phyloP scores from a whole-genome alignment of 164 flowering plant genomes.

The Umbilicus rupestris region DNA sequence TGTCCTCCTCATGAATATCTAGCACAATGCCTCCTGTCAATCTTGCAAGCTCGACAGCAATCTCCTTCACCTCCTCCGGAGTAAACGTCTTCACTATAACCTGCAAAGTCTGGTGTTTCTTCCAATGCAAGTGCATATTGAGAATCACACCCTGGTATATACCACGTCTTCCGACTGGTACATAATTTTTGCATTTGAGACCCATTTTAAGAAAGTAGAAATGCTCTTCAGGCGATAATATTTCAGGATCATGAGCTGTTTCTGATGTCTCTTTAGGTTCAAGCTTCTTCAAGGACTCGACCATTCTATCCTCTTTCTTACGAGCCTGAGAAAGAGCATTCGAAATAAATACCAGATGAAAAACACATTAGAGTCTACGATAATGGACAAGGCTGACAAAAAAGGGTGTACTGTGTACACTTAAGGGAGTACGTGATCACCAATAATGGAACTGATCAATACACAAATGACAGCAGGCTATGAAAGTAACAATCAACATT shows the following conservation, averaged over 20 bases:
- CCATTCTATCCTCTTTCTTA: slow-evolving; percentile 67
- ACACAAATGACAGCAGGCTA: too few relatives aligned
- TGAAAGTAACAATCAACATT: too few relatives aligned
- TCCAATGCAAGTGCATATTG: slow-evolving; percentile 99
- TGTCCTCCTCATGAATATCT: slow-evolving; percentile 73
- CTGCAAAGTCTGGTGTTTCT: slow-evolving; percentile 85
- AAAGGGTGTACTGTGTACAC: background rate
- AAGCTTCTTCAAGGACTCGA: slow-evolving; percentile 58
- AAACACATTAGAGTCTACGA: background rate
- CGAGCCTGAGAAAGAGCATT: slow-evolving; percentile 39
- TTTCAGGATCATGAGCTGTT: slow-evolving; percentile 85
- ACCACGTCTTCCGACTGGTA: slow-evolving; percentile 86
- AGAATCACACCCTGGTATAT: slow-evolving; percentile 89
- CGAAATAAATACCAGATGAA: background rate
- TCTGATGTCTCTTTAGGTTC: slow-evolving; percentile 69
- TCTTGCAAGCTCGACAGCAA: slow-evolving; percentile 81
- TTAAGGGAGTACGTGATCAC: background rate
- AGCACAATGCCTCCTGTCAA: slow-evolving; percentile 95
- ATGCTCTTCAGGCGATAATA: slow-evolving; percentile 95
- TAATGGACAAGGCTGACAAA: background rate
- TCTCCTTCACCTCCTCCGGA: slow-evolving; percentile 82
- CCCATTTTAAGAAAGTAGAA: slow-evolving; percentile 90
- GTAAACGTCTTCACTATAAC: slow-evolving; percentile 83
- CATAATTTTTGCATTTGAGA: slow-evolving; percentile 75
- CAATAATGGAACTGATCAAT: background rate